phyloP scores from a whole-genome alignment of 2,329 filamentous ascomycete species.

The Trichophyton rubrum region DNA sequence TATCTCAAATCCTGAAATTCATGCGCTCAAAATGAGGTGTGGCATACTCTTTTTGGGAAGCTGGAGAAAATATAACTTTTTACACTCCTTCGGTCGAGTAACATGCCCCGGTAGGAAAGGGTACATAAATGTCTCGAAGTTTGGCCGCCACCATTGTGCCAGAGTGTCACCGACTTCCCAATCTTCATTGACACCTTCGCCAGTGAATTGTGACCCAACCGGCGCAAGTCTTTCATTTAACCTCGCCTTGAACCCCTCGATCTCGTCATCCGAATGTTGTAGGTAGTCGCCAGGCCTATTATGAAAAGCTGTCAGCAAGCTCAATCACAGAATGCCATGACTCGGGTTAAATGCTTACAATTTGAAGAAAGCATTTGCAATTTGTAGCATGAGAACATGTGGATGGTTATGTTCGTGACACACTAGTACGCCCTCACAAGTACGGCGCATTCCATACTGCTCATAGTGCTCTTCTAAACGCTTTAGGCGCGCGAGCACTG shows the following conservation, averaged over 20 bases:
- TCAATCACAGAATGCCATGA: no score
- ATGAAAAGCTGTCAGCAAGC: neutral
- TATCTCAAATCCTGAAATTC: neutral
- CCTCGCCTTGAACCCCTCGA: slow-evolving; percentile 84
- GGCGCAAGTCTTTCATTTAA: slow-evolving; percentile 89
- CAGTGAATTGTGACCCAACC: slow-evolving; percentile 66
- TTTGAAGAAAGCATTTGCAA: slow-evolving; percentile 99
- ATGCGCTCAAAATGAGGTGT: slow-evolving; percentile 10
- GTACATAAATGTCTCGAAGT: slow-evolving; percentile 99
- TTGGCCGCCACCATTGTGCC: slow-evolving; percentile 96
- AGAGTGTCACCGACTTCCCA: slow-evolving; percentile 93
- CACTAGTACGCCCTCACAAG: slow-evolving; percentile 90
- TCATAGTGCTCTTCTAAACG: slow-evolving; percentile 92
- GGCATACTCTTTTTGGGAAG: slow-evolving; percentile 74
- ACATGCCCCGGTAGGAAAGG: slow-evolving; percentile 94
- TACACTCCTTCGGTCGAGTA: slow-evolving; percentile 94
- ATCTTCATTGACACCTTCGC: slow-evolving; percentile 78
- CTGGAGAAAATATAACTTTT: slow-evolving; percentile 97
- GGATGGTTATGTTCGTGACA: slow-evolving; percentile 99
- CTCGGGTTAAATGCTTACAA: slow-evolving; percentile 40
- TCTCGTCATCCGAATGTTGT: slow-evolving; percentile 71
- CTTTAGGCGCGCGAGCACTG: slow-evolving; percentile 81
- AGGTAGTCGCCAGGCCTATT: slow-evolving; percentile 79
- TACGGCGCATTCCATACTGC: slow-evolving; percentile 87
- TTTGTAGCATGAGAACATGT: slow-evolving; percentile 97